These are phyloP conservation scores for Megacollybia platyphylla DNA, from an alignment of 1,284 basidiomycete genomes.

Conservation along the genomic window DNA sequence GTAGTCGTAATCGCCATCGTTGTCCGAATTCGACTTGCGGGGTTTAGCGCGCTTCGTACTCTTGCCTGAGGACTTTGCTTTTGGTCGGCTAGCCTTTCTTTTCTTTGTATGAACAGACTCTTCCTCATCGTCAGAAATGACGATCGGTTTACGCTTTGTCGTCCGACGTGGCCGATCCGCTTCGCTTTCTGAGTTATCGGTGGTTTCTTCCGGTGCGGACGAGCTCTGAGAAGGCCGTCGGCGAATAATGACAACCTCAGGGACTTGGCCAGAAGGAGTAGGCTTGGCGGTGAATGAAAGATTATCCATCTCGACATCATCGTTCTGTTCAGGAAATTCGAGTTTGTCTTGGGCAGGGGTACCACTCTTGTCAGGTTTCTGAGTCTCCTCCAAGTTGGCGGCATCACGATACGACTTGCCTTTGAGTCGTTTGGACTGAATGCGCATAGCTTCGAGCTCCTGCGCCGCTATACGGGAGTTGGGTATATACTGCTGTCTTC, in stretches of 20 bases:
- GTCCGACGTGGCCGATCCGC: conserved; percentile 21
- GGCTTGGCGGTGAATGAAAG: conserved; percentile 12
- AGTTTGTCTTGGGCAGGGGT: conserved; percentile 4
- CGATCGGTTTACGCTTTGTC: conserved; percentile 25
- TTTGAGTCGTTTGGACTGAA: conserved; percentile 53
- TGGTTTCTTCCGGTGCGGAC: conserved; percentile 17
- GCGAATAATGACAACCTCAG: conserved; percentile 40
- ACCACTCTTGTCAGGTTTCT: conserved; percentile 9
- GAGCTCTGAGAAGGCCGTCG: conserved; percentile 5
- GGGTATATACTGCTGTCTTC: conserved; percentile 5
- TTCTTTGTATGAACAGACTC: conserved; percentile 9
- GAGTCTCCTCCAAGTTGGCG: conserved; percentile 20
- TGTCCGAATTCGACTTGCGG: neutral
- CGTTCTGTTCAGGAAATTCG: conserved; percentile 6
- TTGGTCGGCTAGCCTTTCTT: conserved; percentile 9
- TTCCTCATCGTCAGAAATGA: conserved; percentile 34
- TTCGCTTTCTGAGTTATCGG: conserved; percentile 21
- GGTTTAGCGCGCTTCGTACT: neutral
- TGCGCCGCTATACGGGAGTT: conserved; percentile 28
- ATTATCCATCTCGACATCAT: conserved; percentile 5
- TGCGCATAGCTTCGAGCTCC: conserved; percentile 27
- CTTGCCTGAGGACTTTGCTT: conserved; percentile 7
- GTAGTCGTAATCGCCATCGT: conserved; percentile 8
- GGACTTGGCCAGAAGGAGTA: conserved; percentile 26
- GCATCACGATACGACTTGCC: conserved; percentile 59